These are phyloP conservation scores for Cercophora newfieldiana DNA, from an alignment of 495 filamentous ascomycete genomes.

Conservation along the genomic window DNA sequence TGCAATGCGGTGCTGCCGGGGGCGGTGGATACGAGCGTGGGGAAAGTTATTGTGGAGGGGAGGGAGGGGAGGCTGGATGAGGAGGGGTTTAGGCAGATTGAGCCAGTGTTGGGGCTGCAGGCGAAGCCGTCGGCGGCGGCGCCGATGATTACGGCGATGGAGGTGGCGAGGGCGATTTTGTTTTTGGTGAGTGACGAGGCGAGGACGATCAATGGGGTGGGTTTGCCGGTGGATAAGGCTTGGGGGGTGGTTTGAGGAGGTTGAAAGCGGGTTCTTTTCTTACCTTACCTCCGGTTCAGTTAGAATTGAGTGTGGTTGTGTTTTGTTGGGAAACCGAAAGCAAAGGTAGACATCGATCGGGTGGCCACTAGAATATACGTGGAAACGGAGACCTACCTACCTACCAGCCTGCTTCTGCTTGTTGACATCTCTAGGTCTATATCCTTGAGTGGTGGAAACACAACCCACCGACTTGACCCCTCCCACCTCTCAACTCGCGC, in stretches of 20 bases:
- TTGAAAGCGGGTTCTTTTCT: not conserved
- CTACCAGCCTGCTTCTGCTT: too few relatives aligned
- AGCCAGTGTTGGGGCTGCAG: conserved; percentile 31
- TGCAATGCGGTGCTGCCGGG: conserved; percentile 32
- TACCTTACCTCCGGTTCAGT: too few relatives aligned
- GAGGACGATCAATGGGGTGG: conserved; percentile 36
- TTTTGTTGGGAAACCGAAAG: too few relatives aligned
- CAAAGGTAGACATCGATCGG: too few relatives aligned
- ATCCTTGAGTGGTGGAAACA: too few relatives aligned
- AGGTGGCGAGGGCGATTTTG: conserved; percentile 40
- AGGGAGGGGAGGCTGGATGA: conserved; percentile 12
- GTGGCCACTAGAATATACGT: too few relatives aligned
- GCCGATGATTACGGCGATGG: conserved; percentile 30
- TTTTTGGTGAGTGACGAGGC: conserved; percentile 41
- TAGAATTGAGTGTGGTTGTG: too few relatives aligned
- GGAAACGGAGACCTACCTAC: too few relatives aligned
- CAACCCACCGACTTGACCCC: too few relatives aligned
- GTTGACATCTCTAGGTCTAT: too few relatives aligned
- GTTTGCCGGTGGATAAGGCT: conserved; percentile 39
- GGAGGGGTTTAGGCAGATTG: conserved; percentile 28
- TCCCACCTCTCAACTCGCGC: too few relatives aligned
- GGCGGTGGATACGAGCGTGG: conserved; percentile 26
- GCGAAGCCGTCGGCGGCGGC: conserved; percentile 22
- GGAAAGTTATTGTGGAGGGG: conserved; percentile 20
- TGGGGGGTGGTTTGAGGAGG: conserved; percentile 27